Percentiles rank a stretch among this genome's conserved stretches.
phyloP scores from a whole-genome alignment of 2,329 filamentous ascomycete species.

The Aspergillus sp. region DNA sequence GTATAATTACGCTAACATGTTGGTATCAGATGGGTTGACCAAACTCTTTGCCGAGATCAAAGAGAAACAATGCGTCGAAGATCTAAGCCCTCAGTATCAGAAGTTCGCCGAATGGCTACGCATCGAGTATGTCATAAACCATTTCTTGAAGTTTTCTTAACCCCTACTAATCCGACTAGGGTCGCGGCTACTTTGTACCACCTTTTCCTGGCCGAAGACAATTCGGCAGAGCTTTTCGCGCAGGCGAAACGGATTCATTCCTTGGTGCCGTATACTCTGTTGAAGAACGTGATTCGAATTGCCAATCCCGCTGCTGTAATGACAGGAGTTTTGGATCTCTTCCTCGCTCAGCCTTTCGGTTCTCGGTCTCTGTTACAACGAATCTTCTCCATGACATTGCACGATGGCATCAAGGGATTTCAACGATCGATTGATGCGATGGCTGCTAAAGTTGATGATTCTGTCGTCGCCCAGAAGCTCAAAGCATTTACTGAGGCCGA shows the following conservation, averaged over 20 bases:
- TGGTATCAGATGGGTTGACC: conserved; percentile 70
- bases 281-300: conserved; percentile 96
- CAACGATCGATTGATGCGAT: conserved; percentile 84
- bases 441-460: conserved; percentile 74
- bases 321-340: conserved; percentile 91
- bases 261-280: conserved; percentile 83
- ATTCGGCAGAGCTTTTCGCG: conserved; percentile 92
- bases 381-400: conserved; percentile 87
- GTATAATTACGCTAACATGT: conserved; percentile 32
- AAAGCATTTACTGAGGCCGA: conserved; percentile 74
- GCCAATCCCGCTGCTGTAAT: conserved; percentile 96
- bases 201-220: conserved; percentile 95
- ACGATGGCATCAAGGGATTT: conserved; percentile 83
- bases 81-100: conserved; percentile 91
- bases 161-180: conserved; percentile 31
- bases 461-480: conserved; percentile 76
- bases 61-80: conserved; percentile 80
- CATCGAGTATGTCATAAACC: conserved; percentile 63
- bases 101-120: conserved; percentile 98
- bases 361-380: conserved; percentile 86
- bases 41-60: conserved; percentile 92
- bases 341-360: conserved; percentile 92
- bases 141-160: not conserved
- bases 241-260: conserved; percentile 94
- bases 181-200: conserved; percentile 96